Evolutionary conservation across 805 yeast species (phyloP), one percentile per base, ranked within the genome.

Genomic region (Pichia kluyveri): DNA sequence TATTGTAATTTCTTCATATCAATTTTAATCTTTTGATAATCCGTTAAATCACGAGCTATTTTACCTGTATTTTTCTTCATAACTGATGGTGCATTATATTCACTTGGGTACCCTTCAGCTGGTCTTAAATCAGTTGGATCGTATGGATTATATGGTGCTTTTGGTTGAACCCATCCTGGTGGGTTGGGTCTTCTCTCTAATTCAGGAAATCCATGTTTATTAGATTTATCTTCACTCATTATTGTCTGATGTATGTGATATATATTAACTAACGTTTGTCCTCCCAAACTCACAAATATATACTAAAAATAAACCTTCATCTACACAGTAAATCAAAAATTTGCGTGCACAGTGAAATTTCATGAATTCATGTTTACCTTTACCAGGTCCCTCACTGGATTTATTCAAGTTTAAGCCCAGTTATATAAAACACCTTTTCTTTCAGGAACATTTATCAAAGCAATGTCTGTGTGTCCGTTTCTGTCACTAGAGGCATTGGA

Each of bases 41-140:
- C 87, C 1, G 82, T 71, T 8, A 86, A 80, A 55, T 76, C 80
- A 55, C 72, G 72, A 4, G 90, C 89, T n/a, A 80, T 65, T 8
- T 53, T 52, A 4, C 67, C 66, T 4, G 58, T 53, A 46, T 60
- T 79, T 18, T 65, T 61, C 28, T 84, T 79, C 32, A 76, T 71
- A 40, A 71, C 69, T 1, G 86, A 82, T 0, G 93, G 91, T 1
- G 81, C 66, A 49, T 76, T 71, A 67, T 73, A 87, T 61, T 86
- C 96, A 27, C 89, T 81, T 1, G 96, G 96, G 54, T 87, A 86
- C 2, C 96, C 95, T 59, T 81, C 80, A 0, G 95, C 76, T 0
- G 96, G 95, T 42, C 96, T 70, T 39, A 69, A 60, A 59, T 86
- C 96, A 1, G 76, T 66, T 0, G 90, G 84, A 59, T 86, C 96